Evolutionary conservation across 1,139 yeast genomes (phyloP).

Genomic region (Blastobotrys elegans): DNA sequence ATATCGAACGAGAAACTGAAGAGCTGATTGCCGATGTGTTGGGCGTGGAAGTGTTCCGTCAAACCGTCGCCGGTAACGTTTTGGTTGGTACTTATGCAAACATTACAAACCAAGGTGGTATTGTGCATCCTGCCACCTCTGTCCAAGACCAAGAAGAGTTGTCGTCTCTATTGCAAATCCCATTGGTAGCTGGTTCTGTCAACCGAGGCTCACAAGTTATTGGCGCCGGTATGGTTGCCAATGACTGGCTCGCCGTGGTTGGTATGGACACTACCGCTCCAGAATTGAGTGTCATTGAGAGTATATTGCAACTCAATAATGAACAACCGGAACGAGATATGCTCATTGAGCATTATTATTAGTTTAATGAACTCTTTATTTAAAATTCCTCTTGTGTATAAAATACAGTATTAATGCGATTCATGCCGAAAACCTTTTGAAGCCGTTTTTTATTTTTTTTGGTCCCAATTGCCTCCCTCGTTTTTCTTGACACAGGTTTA

Average conservation of each 20-base stretch:
- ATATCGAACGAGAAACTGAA: conserved; percentile 98
- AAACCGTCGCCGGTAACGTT: conserved; percentile 97
- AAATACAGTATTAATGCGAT: neutral
- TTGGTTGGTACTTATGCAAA: conserved; percentile 96
- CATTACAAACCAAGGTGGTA: conserved; percentile 94
- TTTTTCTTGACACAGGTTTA: neutral
- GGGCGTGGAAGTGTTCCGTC: conserved; percentile 98
- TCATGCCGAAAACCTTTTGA: too few species aligned
- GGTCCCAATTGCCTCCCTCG: neutral
- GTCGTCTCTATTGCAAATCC: conserved; percentile 91
- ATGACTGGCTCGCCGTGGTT: conserved; percentile 96
- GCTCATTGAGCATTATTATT: conserved; percentile 39
- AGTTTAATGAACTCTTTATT: conserved; percentile 9
- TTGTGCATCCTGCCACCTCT: conserved; percentile 96
- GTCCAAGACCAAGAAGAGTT: conserved; percentile 98
- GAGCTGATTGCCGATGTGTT: conserved; percentile 98
- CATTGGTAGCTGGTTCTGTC: conserved; percentile 97
- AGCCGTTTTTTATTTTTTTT: neutral
- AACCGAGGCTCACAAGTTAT: conserved; percentile 97
- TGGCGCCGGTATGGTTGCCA: conserved; percentile 98
- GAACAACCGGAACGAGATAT: conserved; percentile 39
- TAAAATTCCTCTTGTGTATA: neutral
- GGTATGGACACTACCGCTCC: conserved; percentile 99
- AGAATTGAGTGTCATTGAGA: conserved; percentile 92
- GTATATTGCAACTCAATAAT: conserved; percentile 59